Evolutionary conservation across 345 rosid genomes (phyloP), one percentile per base, ranked within the genome.

Genomic region (Syzygium aromaticum): DNA sequence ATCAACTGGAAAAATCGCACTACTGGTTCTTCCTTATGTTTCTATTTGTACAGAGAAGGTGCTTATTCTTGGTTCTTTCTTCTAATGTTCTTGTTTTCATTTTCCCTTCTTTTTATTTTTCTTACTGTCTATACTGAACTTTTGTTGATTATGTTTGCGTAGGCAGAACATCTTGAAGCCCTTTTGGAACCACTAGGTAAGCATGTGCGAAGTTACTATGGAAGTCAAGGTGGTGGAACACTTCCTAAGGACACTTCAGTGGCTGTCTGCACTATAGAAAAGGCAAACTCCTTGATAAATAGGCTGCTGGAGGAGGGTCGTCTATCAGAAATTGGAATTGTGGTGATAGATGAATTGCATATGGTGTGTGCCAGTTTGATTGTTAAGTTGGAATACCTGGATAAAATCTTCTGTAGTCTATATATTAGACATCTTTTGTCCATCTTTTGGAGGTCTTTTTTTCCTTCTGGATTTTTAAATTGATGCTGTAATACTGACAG

Each of bases 201-300:
- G 93, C 96, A 94, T 87, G 99, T 97, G 46, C 94, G 96, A 82
- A 94, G 99, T 93, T 97, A 95, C 90, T 97, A 95, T 85, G 98
- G 99, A 88, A 96, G 90, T 89, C 99, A 96, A 90, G 99, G 99
- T 89, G 99, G 99, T 84, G 99, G 97, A 91, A 93, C 97, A 87
- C 99, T 97, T 92, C 98, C 98, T 83, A 96, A 95, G 91, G 99
- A 93, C 92, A 97, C 98, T 85, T 90, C 98, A 90, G 98, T 97
- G 87, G 99, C 99, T 90, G 98, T 97, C 51, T 97, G 98, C 94
- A 97, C 99, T 46, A 97, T 97, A 94, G 99, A 97, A 93, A 97
- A 97, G 94, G 99, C 98, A 87, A 97, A 97, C 94, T 93, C 93
- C 88, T 90, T 97, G 85, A 88, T 97, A 90, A 97, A 97, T 89